Percentiles rank a stretch among this genome's conserved stretches.
Evolutionary conservation across 306 rosid genomes (phyloP).

Genomic region (Lotus japonicus): DNA sequence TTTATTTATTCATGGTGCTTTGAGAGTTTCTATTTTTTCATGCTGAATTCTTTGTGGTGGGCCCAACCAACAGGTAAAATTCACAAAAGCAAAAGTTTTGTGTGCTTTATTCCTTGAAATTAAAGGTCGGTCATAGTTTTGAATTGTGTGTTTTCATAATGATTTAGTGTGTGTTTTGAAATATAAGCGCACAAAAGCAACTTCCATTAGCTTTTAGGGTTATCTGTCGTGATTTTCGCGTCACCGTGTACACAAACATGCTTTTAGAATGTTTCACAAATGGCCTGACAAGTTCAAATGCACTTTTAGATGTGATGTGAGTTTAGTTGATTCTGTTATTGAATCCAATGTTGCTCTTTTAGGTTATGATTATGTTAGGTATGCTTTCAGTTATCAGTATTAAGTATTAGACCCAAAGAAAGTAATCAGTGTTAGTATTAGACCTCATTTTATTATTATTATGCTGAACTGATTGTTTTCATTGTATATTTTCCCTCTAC

Average conservation of each 20-base stretch:
- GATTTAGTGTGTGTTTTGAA: background rate
- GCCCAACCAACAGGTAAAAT: background rate
- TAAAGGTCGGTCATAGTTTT: background rate
- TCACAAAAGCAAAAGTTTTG: conserved; percentile 3
- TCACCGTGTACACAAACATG: too few relatives aligned
- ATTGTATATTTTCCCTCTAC: conserved; percentile 16
- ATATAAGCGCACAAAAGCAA: too few relatives aligned
- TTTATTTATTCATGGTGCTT: background rate
- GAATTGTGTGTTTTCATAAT: background rate
- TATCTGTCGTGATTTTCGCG: too few relatives aligned
- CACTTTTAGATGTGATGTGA: conserved; percentile 13
- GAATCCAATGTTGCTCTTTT: background rate
- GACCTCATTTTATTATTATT: background rate
- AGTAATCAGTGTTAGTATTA: too few relatives aligned
- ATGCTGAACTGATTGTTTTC: background rate
- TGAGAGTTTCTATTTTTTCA: background rate
- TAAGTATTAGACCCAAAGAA: too few relatives aligned
- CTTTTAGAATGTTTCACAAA: conserved; percentile 14
- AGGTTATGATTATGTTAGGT: background rate
- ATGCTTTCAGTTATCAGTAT: too few relatives aligned
- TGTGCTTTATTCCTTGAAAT: background rate
- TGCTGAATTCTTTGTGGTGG: background rate
- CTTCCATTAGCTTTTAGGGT: too few relatives aligned
- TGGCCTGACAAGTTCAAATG: background rate
- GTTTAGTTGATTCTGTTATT: background rate